Evolutionary conservation across 805 yeast genomes (phyloP).

Genomic region (Wickerhamomyces tratensis): DNA sequence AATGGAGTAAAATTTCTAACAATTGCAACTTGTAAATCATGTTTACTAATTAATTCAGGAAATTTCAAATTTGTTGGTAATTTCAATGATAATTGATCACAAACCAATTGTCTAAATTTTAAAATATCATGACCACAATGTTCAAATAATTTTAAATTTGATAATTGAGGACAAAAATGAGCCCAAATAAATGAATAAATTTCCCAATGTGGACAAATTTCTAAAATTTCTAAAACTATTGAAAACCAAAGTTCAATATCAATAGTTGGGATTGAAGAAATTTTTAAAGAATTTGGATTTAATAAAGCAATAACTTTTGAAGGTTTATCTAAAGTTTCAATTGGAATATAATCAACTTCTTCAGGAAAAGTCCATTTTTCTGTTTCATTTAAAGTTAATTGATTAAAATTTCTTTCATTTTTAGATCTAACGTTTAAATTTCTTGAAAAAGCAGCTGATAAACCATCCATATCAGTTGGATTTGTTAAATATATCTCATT

Average conservation of each 20-base stretch:
- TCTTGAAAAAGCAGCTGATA: slow-evolving; percentile 50
- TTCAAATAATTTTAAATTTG: slow-evolving; percentile 44
- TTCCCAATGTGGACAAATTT: slow-evolving; percentile 58
- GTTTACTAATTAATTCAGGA: slow-evolving; percentile 37
- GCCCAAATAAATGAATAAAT: slow-evolving; percentile 55
- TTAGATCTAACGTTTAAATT: slow-evolving; percentile 23
- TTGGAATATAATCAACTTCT: slow-evolving; percentile 36
- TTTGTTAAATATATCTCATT: slow-evolving; percentile 36
- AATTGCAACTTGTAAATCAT: slow-evolving; percentile 57
- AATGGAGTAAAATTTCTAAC: slow-evolving; percentile 55
- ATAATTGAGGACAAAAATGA: slow-evolving; percentile 62
- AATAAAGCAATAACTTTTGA: slow-evolving; percentile 15
- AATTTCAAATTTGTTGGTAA: slow-evolving; percentile 32
- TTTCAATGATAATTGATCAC: slow-evolving; percentile 48
- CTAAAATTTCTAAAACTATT: slow-evolving; percentile 37
- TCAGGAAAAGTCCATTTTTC: slow-evolving; percentile 58
- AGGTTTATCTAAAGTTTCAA: slow-evolving; percentile 30
- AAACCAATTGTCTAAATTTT: slow-evolving; percentile 34
- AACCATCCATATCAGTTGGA: slow-evolving; percentile 56
- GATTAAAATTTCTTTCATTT: slow-evolving; percentile 6
- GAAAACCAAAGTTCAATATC: slow-evolving; percentile 45
- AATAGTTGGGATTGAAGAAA: slow-evolving; percentile 14
- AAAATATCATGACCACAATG: slow-evolving; percentile 29
- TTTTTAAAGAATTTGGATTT: slow-evolving; percentile 14
- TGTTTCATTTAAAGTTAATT: slow-evolving; percentile 14